Conservation (phyloP, 1,284 basidiomycete species). For the Austropuccinia psidii region DNA sequence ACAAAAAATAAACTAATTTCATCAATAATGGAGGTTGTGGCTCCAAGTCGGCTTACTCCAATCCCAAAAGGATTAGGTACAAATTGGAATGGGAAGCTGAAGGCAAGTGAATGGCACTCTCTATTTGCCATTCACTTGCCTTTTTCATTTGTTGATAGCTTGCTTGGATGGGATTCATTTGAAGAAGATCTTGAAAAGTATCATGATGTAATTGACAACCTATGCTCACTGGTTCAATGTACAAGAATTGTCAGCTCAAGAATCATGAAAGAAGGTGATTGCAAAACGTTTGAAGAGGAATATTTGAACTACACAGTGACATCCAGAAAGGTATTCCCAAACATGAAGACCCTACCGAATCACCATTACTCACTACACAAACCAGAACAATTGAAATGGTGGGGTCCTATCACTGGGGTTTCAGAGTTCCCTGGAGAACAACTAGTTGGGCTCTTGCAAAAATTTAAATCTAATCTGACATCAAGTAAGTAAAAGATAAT, state of each 20-base stretch:
- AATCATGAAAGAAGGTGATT: constrained; percentile 13
- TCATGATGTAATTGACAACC: too few relatives aligned
- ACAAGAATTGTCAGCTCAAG: constrained; percentile 29
- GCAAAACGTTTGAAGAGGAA: background rate
- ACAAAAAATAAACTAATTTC: background rate
- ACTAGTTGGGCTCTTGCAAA: constrained; percentile 37
- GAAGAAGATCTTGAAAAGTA: too few relatives aligned
- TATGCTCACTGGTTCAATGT: constrained; percentile 36
- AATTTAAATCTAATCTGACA: constrained; percentile 32
- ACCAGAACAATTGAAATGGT: constrained; percentile 32
- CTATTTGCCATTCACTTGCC: too few relatives aligned
- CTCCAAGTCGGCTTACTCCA: too few relatives aligned
- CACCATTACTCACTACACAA: constrained; percentile 38
- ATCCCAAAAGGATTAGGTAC: too few relatives aligned
- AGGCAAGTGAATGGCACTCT: too few relatives aligned
- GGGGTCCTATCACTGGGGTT: constrained; percentile 37
- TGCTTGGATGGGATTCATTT: too few relatives aligned
- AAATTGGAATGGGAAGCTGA: too few relatives aligned
- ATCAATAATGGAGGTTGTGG: constrained; percentile 1
- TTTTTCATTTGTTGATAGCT: too few relatives aligned
- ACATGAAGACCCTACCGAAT: constrained; percentile 32
- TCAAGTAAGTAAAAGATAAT: too few relatives aligned
- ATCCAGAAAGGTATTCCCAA: background rate
- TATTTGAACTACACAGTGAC: constrained; percentile 24
- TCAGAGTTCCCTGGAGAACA: constrained; percentile 37